These are phyloP conservation scores for Gracilaria gracilis DNA, from an alignment of 23 red algal species.

Conservation along the genomic window DNA sequence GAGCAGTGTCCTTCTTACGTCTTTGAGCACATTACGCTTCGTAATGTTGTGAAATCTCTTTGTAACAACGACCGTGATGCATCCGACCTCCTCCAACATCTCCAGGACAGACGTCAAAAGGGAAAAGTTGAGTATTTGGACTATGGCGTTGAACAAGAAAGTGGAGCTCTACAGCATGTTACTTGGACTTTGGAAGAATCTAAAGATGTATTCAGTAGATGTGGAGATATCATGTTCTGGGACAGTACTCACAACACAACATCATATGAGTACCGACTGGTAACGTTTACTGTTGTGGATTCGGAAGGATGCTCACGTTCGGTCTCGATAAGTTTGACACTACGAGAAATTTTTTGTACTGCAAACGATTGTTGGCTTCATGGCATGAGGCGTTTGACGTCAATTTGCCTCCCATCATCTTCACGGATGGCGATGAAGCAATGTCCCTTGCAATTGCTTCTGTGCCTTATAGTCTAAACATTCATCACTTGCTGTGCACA, in stretches of 20 bases:
- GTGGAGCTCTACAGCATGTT: background rate
- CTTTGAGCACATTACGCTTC: too few relatives aligned
- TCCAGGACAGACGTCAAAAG: too few relatives aligned
- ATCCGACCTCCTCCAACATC: too few relatives aligned
- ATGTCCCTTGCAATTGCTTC: background rate
- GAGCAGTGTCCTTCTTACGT: too few relatives aligned
- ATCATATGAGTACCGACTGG: background rate
- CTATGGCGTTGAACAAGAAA: background rate
- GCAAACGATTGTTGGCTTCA: background rate
- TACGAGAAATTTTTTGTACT: background rate
- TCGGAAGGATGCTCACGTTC: background rate
- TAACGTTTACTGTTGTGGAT: background rate
- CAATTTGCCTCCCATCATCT: background rate
- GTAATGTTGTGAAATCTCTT: too few relatives aligned
- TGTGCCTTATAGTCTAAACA: background rate
- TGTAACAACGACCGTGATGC: too few relatives aligned
- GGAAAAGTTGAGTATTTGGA: background rate
- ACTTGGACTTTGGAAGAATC: conserved; percentile 9
- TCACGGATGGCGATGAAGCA: background rate
- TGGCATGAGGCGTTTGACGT: background rate
- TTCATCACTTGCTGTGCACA: background rate
- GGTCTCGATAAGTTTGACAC: background rate
- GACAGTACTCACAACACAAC: conserved; percentile 7
- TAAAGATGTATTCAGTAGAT: background rate
- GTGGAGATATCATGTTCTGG: conserved; percentile 6